Evolutionary conservation across 2,329 filamentous ascomycete species (phyloP), one percentile per base, ranked within the genome.

Genomic region (Cylindrodendrum hubeiense): DNA sequence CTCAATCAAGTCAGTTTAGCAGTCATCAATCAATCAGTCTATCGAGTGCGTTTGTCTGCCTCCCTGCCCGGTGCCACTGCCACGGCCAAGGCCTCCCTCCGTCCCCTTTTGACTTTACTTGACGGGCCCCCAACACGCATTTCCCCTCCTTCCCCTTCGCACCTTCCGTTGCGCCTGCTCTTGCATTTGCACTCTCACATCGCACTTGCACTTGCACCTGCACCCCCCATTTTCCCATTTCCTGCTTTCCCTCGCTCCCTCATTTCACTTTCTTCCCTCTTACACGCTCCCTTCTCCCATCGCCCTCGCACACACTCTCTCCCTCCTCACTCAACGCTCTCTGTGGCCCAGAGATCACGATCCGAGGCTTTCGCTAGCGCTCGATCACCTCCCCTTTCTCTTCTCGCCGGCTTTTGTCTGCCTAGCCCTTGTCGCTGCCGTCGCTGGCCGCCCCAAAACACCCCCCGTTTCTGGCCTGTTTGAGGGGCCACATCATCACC

Each of bases 301-400:
- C 66, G 66, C 71, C 68, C 71, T 65, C 67, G 65, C 69, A 71
- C 70, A 70, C 66, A 69, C 66, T 67, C 69, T 71, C 68, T 71
- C 68, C 62, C 67, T 60, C 63, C 63, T 71, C 65, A 67, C 56
- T 67, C 63, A 70, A 60, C 56, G 61, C 56, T 60, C 59, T 68
- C 65, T 68, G 55, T 67, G 65, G 60, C 55, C 63, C 69, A 68
- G 65, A 68, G 63, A 67, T 52, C 70, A 65, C 72, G 65, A 65
- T 64, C 80, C 79, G 80, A 82, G 80, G 78, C 80, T 82, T 82
- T 86, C 67, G 78, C 76, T 86, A 86, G 84, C 80, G 79, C 80
- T 86, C 83, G 83, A 76, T 75, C 70, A 65, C 61, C 61, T 70
- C 54, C 60, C 60, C 65, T 63, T 68, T 69, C 69, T 63, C 57